A percentile compares a stretch with the other conserved stretches of the same genome.
Conservation (phyloP, 352 stramenopile species). For the Ophiocytium majus region DNA sequence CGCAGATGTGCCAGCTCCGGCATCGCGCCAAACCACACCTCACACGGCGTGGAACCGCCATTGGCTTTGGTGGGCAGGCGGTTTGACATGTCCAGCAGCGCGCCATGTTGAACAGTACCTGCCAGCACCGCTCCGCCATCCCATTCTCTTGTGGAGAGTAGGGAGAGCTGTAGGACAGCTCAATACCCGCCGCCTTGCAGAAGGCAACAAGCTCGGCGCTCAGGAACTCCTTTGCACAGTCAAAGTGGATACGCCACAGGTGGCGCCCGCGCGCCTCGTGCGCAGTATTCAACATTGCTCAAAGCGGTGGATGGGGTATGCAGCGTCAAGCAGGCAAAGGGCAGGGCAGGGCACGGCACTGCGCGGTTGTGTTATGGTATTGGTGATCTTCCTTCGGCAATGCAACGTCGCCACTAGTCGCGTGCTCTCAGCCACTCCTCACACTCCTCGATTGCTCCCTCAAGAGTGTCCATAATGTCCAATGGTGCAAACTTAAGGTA, state of each 20-base stretch:
- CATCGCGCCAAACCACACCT: not conserved
- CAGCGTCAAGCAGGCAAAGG: too few relatives aligned
- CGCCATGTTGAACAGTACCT: not conserved
- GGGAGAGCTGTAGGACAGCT: not conserved
- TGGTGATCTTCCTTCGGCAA: too few relatives aligned
- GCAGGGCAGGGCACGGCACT: too few relatives aligned
- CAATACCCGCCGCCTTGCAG: not conserved
- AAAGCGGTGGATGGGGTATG: too few relatives aligned
- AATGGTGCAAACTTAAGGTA: not conserved
- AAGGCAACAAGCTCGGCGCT: not conserved
- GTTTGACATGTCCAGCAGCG: not conserved
- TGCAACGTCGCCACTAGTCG: too few relatives aligned
- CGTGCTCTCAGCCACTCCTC: too few relatives aligned
- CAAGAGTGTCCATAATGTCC: not conserved
- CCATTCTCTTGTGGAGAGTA: not conserved
- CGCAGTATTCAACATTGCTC: too few relatives aligned
- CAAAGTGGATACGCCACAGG: too few relatives aligned
- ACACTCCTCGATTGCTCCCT: too few relatives aligned
- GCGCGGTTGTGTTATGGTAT: too few relatives aligned
- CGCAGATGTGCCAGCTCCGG: not conserved
- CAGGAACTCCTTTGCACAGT: not conserved
- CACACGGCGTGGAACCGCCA: not conserved
- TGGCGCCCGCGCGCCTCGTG: too few relatives aligned
- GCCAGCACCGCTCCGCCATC: not conserved
- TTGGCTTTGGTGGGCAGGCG: not conserved